Evolutionary conservation across 2,329 filamentous ascomycete species (phyloP).

Genomic region (Keithomyces neogunnii): DNA sequence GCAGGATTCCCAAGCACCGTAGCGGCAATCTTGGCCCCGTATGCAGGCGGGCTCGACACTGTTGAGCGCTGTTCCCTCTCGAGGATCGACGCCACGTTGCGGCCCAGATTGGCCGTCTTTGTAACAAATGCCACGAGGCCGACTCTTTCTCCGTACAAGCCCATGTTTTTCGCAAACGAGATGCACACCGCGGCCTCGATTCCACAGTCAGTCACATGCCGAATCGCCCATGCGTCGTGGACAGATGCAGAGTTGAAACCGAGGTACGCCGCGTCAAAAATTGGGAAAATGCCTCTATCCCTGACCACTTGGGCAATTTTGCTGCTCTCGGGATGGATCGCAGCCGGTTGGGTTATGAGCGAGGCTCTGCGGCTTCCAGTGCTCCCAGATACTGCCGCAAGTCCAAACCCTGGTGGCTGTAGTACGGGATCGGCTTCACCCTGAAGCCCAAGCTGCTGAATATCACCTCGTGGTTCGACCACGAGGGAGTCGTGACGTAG

Average conservation of each 20-base stretch:
- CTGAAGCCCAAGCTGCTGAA: not conserved
- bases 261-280: constrained; percentile 31
- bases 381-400: not conserved
- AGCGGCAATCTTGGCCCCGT: constrained; percentile 1
- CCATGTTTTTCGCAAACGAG: constrained; percentile 29
- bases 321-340: constrained; percentile 25
- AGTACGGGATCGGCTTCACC: not conserved
- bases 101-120: not conserved
- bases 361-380: constrained; percentile 11
- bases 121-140: constrained; percentile 16
- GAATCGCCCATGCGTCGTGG: constrained; percentile 24
- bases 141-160: constrained; percentile 26
- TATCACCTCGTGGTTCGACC: constrained; percentile 38
- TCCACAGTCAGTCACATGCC: constrained; percentile 14
- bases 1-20: not conserved
- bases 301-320: constrained; percentile 22
- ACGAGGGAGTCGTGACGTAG: constrained; percentile 18
- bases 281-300: constrained; percentile 19
- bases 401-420: not conserved
- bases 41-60: constrained; percentile 2
- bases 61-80: not conserved
- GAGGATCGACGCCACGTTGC: not conserved
- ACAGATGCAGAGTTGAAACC: constrained; percentile 27
- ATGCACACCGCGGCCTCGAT: constrained; percentile 21
- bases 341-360: constrained; percentile 31